Conservation (phyloP, 2,329 filamentous ascomycete genomes). For the Westerdykella sp. region DNA sequence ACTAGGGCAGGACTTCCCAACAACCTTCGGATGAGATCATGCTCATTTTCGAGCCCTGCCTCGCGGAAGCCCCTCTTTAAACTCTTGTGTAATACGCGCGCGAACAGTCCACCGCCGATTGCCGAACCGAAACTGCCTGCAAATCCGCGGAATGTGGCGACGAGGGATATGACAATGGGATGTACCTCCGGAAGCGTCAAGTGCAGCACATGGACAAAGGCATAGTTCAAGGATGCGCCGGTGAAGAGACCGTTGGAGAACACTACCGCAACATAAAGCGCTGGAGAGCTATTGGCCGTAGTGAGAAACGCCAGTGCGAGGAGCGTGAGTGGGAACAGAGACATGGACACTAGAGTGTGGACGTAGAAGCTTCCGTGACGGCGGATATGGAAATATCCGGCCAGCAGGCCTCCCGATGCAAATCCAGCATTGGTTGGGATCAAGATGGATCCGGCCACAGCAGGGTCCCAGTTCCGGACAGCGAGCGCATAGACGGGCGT, state of each 20-base stretch:
- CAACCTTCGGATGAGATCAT: conserved; percentile 48
- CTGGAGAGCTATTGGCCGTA: conserved; percentile 46
- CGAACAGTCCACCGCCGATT: conserved; percentile 71
- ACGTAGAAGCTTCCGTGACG: conserved; percentile 67
- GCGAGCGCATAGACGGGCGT: conserved; percentile 73
- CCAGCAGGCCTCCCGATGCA: conserved; percentile 63
- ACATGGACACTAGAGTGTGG: conserved; percentile 54
- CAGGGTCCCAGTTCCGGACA: conserved; percentile 63
- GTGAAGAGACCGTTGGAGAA: conserved; percentile 67
- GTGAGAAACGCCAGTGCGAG: conserved; percentile 52
- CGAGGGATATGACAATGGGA: conserved; percentile 67
- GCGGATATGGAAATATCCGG: conserved; percentile 70
- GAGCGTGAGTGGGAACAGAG: conserved; percentile 57
- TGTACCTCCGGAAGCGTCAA: conserved; percentile 61
- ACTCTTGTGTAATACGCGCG: conserved; percentile 51
- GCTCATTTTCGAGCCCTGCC: conserved; percentile 34
- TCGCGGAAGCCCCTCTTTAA: conserved; percentile 54
- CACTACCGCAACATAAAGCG: conserved; percentile 53
- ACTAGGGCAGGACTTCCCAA: conserved; percentile 56
- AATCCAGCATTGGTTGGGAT: conserved; percentile 80
- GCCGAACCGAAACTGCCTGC: conserved; percentile 75
- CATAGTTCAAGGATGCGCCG: conserved; percentile 72
- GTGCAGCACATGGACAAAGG: conserved; percentile 71
- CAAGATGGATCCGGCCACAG: conserved; percentile 66
- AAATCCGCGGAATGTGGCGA: conserved; percentile 76